Base-by-base conservation (phyloP, 2,329 filamentous ascomycete genomes). In the Aspergillus sp. region DNA sequence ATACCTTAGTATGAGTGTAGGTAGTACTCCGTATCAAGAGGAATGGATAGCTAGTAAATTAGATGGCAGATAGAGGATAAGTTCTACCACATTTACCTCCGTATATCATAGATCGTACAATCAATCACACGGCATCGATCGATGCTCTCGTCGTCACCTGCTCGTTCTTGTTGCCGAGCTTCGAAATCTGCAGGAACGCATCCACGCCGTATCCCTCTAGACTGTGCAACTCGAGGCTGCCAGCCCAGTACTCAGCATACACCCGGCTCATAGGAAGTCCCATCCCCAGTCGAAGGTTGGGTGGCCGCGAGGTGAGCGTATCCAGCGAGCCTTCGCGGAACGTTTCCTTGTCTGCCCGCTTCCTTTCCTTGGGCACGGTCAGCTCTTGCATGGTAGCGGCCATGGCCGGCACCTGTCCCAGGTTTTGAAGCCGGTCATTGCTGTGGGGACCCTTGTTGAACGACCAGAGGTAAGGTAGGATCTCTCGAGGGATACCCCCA, bases 211-310 rank as follows among this genome's bases (percentile, higher is more conserved):
- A 98, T 0, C 95, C 96, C 72, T 97, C 94, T 7, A 99, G 80
- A 70, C 90, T 97, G 73, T 98, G 94, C 59, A 98, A 77, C 69
- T 96, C 90, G 9, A 99, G 80, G 68, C 86, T 95, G 24, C 95
- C 95, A 2, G 95, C 95, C 95, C 95, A 99, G 76, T 98, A 98
- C 76, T 98, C 94, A 29, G 94, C 92, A 75, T 98, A 99, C 2
- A 98, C 91, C 62, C 92, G 86, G 69, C 93, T 96, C 78, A 99
- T 88, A 0, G 95, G 95, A 54, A 99, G 77, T 1, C 95, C 95
- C 84, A 99, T 96, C 4, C 95, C 95, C 1, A 99, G 82, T 11
- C 92, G 86, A 62, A 98, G 80, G 71, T 96, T 90, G 0, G 95
- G 94, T 18, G 92, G 91, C 39, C 95, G 84, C 59, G 88, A 90